Evolutionary conservation across 768 basidiomycete genomes (phyloP).

Genomic region (Lactarius hengduanensis): DNA sequence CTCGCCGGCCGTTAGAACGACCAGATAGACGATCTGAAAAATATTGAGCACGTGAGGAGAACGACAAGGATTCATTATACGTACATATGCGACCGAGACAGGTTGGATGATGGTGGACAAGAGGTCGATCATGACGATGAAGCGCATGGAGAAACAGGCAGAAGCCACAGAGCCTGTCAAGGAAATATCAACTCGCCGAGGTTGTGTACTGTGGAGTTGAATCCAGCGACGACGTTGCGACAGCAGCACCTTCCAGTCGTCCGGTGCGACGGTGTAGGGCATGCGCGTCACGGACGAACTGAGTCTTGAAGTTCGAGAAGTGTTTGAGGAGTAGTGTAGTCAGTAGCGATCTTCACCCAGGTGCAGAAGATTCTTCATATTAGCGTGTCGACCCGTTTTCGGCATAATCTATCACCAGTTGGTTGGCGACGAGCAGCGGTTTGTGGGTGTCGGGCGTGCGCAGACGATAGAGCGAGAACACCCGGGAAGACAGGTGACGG

Average conservation of each 20-base stretch:
- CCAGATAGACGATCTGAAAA: constrained; percentile 77
- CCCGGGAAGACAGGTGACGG: constrained; percentile 97
- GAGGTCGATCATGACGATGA: constrained; percentile 95
- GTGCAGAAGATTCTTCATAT: constrained; percentile 98
- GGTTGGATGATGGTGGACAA: constrained; percentile 83
- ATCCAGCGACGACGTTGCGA: constrained; percentile 99
- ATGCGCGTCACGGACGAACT: constrained; percentile 91
- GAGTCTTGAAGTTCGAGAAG: constrained; percentile 92
- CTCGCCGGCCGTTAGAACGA: constrained; percentile 72
- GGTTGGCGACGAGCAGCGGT: constrained; percentile 88
- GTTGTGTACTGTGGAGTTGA: constrained; percentile 99
- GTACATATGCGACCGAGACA: constrained; percentile 84
- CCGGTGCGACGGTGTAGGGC: constrained; percentile 92
- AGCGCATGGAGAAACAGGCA: constrained; percentile 99
- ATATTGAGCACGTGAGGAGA: neutral
- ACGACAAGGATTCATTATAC: constrained; percentile 36
- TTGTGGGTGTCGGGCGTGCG: constrained; percentile 94
- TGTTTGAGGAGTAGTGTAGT: constrained; percentile 95
- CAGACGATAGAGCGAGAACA: constrained; percentile 96
- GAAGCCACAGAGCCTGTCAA: constrained; percentile 92
- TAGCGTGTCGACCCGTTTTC: constrained; percentile 94
- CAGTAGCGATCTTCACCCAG: constrained; percentile 99
- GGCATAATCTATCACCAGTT: constrained; percentile 88
- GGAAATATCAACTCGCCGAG: constrained; percentile 89
- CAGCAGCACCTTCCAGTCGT: constrained; percentile 90